phyloP scores from a whole-genome alignment of 768 basidiomycete species.

The Phlegmacium glaucopus region DNA sequence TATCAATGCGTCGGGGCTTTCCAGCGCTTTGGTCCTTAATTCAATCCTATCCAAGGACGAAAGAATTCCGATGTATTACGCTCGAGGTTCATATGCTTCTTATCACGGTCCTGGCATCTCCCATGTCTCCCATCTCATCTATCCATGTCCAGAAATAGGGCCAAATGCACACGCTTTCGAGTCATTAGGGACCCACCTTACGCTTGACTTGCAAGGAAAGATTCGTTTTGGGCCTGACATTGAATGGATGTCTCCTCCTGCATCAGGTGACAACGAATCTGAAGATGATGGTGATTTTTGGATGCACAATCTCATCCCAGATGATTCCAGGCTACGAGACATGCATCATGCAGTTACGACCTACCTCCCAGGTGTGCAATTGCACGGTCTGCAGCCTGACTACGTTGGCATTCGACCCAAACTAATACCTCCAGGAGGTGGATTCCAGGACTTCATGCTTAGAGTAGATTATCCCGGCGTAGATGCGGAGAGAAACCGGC shows the following conservation, averaged over 20 bases:
- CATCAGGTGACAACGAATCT: conserved; percentile 24
- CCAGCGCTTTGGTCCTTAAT: conserved; percentile 69
- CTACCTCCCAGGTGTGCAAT: conserved; percentile 65
- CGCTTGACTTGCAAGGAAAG: conserved; percentile 79
- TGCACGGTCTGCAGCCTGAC: conserved; percentile 69
- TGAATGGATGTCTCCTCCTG: conserved; percentile 72
- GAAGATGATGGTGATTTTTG: conserved; percentile 71
- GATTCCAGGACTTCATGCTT: conserved; percentile 85
- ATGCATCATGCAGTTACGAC: conserved; percentile 72
- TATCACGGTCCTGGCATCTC: conserved; percentile 79
- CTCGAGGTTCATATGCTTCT: conserved; percentile 81
- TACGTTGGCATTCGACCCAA: conserved; percentile 90
- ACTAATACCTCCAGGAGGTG: conserved; percentile 64
- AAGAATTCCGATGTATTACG: conserved; percentile 75
- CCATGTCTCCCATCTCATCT: conserved; percentile 73
- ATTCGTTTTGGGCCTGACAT: conserved; percentile 93
- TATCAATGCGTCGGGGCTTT: conserved; percentile 82
- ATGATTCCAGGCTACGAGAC: conserved; percentile 52
- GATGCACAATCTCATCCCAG: conserved; percentile 60
- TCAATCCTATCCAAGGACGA: conserved; percentile 53
- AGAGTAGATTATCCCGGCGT: conserved; percentile 55
- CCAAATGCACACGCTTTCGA: conserved; percentile 64
- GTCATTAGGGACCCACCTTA: conserved; percentile 89
- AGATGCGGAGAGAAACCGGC: conserved; percentile 20
- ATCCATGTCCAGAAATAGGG: conserved; percentile 80